A percentile compares a stretch with the other conserved stretches of the same genome.
phyloP scores from a whole-genome alignment of 345 rosid genomes.

The Salix suchowensis region DNA sequence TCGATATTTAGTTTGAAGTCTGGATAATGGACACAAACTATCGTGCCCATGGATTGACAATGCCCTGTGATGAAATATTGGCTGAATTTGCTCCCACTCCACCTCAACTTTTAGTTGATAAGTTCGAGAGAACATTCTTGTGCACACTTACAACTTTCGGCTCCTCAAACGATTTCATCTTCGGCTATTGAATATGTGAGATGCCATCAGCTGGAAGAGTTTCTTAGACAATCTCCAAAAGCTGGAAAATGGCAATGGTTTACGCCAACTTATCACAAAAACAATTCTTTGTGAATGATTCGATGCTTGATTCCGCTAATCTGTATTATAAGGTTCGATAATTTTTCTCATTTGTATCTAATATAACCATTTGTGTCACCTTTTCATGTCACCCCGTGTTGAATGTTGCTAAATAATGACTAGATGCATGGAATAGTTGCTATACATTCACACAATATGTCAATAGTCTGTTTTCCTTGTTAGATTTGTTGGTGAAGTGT shows the following conservation, averaged over 20 bases:
- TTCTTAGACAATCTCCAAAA: constrained; percentile 45
- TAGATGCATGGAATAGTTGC: neutral
- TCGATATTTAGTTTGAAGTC: constrained; percentile 82
- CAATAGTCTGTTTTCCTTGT: neutral
- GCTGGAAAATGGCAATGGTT: constrained; percentile 30
- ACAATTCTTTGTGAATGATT: constrained; percentile 34
- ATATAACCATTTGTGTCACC: neutral
- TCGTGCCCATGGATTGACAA: constrained; percentile 84
- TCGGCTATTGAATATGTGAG: constrained; percentile 65
- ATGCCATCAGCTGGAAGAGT: constrained; percentile 60
- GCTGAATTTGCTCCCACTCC: constrained; percentile 80
- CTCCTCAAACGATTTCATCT: constrained; percentile 71
- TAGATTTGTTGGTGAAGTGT: neutral
- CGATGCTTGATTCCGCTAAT: constrained; percentile 35
- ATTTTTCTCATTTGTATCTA: neutral
- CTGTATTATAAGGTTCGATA: constrained; percentile 67
- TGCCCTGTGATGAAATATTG: constrained; percentile 72
- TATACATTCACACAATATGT: neutral
- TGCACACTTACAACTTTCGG: constrained; percentile 50
- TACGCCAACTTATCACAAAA: constrained; percentile 26
- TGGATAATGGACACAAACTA: constrained; percentile 75
- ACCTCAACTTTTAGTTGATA: constrained; percentile 59
- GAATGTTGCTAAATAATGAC: neutral
- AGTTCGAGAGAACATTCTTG: constrained; percentile 52
- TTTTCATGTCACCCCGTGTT: no score